Percentiles rank a stretch among this genome's conserved stretches.
Conservation (phyloP, 371 early-diverging fungal species). For the Capniomyces stellatus region DNA sequence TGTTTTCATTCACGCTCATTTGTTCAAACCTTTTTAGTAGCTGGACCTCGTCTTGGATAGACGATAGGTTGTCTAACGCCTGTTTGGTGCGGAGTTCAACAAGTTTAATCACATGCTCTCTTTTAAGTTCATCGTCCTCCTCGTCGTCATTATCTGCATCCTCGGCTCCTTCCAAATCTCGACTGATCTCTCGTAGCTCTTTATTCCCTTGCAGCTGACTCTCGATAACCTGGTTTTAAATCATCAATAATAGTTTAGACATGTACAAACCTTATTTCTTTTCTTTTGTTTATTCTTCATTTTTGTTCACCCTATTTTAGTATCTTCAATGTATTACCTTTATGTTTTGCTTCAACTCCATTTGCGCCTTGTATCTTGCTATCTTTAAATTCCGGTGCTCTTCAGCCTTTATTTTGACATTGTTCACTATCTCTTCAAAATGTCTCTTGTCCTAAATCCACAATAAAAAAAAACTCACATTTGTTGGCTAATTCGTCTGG, state of each 20-base stretch:
- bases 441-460: not conserved
- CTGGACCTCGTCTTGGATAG: conserved; percentile 51
- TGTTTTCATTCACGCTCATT: not conserved
- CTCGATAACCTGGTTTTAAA: no score
- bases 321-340: no score
- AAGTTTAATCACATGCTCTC: conserved; percentile 39
- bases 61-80: conserved; percentile 37
- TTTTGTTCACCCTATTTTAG: no score
- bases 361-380: conserved; percentile 53
- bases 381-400: conserved; percentile 51
- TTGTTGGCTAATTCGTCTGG: not conserved
- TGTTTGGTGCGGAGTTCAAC: conserved; percentile 39
- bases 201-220: no score
- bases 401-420: conserved; percentile 5
- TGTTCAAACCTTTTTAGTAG: conserved; percentile 30
- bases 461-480: no score
- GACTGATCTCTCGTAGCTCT: conserved; percentile 25
- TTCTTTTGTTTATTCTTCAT: no score
- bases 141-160: conserved; percentile 32
- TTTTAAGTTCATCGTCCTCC: conserved; percentile 43
- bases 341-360: conserved; percentile 38
- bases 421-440: not conserved
- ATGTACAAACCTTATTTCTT: no score
- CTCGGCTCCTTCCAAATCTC: conserved; percentile 2
- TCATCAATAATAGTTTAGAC: no score